Conservation (phyloP, 176 grass and related monocot species). For the Carex parvula region DNA sequence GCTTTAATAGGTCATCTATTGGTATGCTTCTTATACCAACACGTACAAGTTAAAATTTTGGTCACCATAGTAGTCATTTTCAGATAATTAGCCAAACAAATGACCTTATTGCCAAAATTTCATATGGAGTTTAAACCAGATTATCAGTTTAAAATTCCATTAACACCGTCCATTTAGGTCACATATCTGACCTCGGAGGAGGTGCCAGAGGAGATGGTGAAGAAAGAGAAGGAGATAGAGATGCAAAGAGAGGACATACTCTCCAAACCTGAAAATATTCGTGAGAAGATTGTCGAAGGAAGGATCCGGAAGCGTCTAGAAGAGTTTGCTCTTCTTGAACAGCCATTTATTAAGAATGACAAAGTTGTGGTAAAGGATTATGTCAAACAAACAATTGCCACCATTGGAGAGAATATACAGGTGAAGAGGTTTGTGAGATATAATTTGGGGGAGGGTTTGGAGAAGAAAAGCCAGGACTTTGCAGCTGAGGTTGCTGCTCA, state of each 20-base stretch:
- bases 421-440: slow-evolving; percentile 82
- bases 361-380: slow-evolving; percentile 84
- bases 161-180: slow-evolving; percentile 29
- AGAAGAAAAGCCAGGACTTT: slow-evolving; percentile 95
- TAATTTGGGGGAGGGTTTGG: slow-evolving; percentile 94
- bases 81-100: background rate
- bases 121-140: background rate
- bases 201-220: slow-evolving; percentile 72
- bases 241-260: slow-evolving; percentile 92
- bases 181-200: slow-evolving; percentile 71
- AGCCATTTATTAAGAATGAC: slow-evolving; percentile 97
- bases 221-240: slow-evolving; percentile 87
- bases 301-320: slow-evolving; percentile 87
- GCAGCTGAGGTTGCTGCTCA: slow-evolving; percentile 94
- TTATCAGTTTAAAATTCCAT: background rate
- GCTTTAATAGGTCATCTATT: background rate
- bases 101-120: background rate
- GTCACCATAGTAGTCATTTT: background rate
- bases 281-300: slow-evolving; percentile 90
- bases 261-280: slow-evolving; percentile 78
- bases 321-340: slow-evolving; percentile 86
- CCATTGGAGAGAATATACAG: slow-evolving; percentile 91
- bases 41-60: background rate
- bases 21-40: background rate
- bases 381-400: slow-evolving; percentile 91